Base-by-base conservation (phyloP, 768 basidiomycete genomes). In the Termitomyces sp. region DNA sequence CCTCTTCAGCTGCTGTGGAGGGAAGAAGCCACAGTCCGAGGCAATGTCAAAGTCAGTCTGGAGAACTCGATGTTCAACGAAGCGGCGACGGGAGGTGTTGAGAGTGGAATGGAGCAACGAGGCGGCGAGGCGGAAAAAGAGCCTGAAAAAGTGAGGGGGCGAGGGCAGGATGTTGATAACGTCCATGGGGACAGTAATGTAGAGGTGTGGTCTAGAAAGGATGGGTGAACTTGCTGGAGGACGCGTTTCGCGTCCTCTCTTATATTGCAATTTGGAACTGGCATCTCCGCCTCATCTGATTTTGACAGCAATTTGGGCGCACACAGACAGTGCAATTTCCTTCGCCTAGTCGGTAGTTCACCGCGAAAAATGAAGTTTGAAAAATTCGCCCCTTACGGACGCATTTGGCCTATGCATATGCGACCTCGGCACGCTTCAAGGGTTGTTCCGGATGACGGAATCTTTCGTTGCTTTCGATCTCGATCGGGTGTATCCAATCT, bases 1-100 rank as follows among this genome's bases (percentile, higher is more conserved):
- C 30, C 73, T 78, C 2, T 82, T 78, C 7, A 91, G 78, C 1
- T 85, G 86, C 39, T 75, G 71, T 3, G 81, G 71, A 0, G 95
- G 96, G 64, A 98, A 83, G 76, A 98, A 98, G 0, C 96, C 96
- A 0, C 91, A 88, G 15, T 80, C 71, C 9, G 81, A 68, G 63
- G 85, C 75, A 60, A 88, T 70, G 63, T 87, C 86, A 58, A 84
- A 87, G 58, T 84, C 78, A 2, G 69, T 64, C 20, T 75, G 76
- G 12, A 73, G 67, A 55, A 55, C 18, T 45, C 71, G 75, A 30
- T 73, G 74, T 30, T 68, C 69, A 49, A 66, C 63, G 6, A 68
- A 50, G 58, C 72, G 70, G 51, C 71, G 72, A 55, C 70, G 68
- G 47, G 66, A 62, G 57, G 69, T 68, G 34, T 70, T 68, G 57